A percentile compares a stretch with the other conserved stretches of the same genome.
These are phyloP conservation scores for Bipolaris bicolor DNA, from an alignment of 2,329 filamentous ascomycete species.

Conservation along the genomic window DNA sequence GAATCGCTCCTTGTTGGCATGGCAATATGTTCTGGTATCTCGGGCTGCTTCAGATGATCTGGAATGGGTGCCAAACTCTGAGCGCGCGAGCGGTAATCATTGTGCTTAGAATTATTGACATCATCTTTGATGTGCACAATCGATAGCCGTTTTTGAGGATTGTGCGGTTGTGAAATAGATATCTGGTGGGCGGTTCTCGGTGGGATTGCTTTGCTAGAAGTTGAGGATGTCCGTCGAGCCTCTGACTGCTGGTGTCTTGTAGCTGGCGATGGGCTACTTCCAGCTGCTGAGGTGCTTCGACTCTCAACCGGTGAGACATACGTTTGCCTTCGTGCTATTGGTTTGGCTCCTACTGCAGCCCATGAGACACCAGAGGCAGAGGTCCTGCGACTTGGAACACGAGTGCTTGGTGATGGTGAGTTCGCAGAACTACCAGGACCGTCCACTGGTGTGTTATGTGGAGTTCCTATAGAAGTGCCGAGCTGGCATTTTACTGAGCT, in stretches of 20 bases:
- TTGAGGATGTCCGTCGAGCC: slow-evolving; percentile 14
- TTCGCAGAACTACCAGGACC: slow-evolving; percentile 8
- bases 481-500: slow-evolving; percentile 3
- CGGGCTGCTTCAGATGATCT: slow-evolving; percentile 30
- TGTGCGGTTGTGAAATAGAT: slow-evolving; percentile 17
- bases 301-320: slow-evolving; percentile 11
- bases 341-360: slow-evolving; percentile 1
- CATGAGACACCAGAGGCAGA: slow-evolving; percentile 3
- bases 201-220: slow-evolving; percentile 8
- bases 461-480: slow-evolving; percentile 1
- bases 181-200: slow-evolving; percentile 6
- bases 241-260: slow-evolving; percentile 24
- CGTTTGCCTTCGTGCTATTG: slow-evolving; percentile 13
- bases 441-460: slow-evolving; percentile 7
- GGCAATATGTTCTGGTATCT: slow-evolving; percentile 24
- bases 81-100: slow-evolving; percentile 15
- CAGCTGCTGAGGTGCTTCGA: slow-evolving; percentile 8
- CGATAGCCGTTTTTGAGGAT: slow-evolving; percentile 23
- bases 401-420: slow-evolving; percentile 14
- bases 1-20: slow-evolving; percentile 13
- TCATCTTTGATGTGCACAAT: slow-evolving; percentile 20
- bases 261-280: slow-evolving; percentile 26
- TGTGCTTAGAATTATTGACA: slow-evolving; percentile 4
- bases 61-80: slow-evolving; percentile 33
- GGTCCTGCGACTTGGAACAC: slow-evolving; percentile 6